phyloP scores from a whole-genome alignment of 345 rosid genomes.

The Kernera saxatilis region DNA sequence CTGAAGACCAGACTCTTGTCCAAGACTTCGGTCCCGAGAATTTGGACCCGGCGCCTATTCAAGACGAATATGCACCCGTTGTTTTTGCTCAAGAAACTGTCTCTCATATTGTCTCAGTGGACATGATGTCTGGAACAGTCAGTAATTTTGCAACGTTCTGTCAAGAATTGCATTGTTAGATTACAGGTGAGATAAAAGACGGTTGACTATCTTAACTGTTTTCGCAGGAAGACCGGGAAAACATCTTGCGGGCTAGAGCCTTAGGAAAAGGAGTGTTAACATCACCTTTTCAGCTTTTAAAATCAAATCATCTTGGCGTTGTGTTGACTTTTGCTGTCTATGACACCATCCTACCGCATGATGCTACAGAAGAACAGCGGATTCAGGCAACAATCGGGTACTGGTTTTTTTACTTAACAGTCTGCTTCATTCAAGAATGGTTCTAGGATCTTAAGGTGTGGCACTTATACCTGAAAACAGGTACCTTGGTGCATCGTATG shows the following conservation, averaged over 20 bases:
- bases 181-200: too few relatives aligned
- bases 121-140: constrained; percentile 98
- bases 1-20: constrained; percentile 69
- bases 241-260: constrained; percentile 85
- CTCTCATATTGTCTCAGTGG: constrained; percentile 83
- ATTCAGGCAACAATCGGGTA: constrained; percentile 76
- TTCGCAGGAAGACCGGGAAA: constrained; percentile 79
- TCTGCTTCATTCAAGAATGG: not conserved
- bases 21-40: constrained; percentile 73
- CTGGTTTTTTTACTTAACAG: too few relatives aligned
- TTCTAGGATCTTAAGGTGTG: not conserved
- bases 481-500: constrained; percentile 92
- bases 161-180: not conserved
- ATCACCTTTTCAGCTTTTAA: constrained; percentile 85
- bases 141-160: constrained; percentile 5
- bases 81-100: constrained; percentile 94
- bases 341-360: constrained; percentile 48
- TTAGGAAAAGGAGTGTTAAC: constrained; percentile 92
- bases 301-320: constrained; percentile 84
- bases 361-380: constrained; percentile 69
- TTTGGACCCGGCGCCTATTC: constrained; percentile 76
- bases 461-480: constrained; percentile 26
- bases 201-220: too few relatives aligned
- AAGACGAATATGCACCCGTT: constrained; percentile 93
- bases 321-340: constrained; percentile 90